Conservation (phyloP, 768 basidiomycete genomes). For the Butyriboletus loyo region DNA sequence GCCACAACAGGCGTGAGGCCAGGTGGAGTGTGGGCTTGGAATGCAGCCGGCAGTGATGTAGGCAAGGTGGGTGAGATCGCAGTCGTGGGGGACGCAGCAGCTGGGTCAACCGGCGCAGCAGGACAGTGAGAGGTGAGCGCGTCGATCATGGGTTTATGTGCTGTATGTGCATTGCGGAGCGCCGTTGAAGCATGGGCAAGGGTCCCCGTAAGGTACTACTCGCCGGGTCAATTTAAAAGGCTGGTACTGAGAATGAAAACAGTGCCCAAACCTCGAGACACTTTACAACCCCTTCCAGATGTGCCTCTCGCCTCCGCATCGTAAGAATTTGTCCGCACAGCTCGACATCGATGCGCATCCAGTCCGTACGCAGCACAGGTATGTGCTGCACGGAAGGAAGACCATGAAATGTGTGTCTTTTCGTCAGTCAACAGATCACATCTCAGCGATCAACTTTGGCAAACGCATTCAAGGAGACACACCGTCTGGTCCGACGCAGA, state of each 20-base stretch:
- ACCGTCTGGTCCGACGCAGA: conserved; percentile 28
- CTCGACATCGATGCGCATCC: conserved; percentile 78
- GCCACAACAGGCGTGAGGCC: conserved; percentile 26
- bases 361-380: conserved; percentile 51
- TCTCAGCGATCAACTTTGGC: not conserved
- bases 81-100: not conserved
- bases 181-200: conserved; percentile 53
- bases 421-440: conserved; percentile 24
- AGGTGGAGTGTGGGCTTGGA: conserved; percentile 1
- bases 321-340: conserved; percentile 71
- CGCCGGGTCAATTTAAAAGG: conserved; percentile 5
- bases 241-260: conserved; percentile 7
- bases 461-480: conserved; percentile 1
- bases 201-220: conserved; percentile 47
- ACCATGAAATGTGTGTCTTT: conserved; percentile 68
- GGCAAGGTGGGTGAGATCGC: not conserved
- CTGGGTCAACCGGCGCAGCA: not conserved
- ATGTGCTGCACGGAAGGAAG: conserved; percentile 46
- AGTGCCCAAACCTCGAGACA: conserved; percentile 48
- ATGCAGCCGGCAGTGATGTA: not conserved
- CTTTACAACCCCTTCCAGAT: conserved; percentile 60
- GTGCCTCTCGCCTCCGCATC: conserved; percentile 63
- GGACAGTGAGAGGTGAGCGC: conserved; percentile 36
- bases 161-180: conserved; percentile 58
- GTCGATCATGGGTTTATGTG: conserved; percentile 46